Base-by-base conservation (phyloP, 495 filamentous ascomycete species). In the Neurospora terricola region DNA sequence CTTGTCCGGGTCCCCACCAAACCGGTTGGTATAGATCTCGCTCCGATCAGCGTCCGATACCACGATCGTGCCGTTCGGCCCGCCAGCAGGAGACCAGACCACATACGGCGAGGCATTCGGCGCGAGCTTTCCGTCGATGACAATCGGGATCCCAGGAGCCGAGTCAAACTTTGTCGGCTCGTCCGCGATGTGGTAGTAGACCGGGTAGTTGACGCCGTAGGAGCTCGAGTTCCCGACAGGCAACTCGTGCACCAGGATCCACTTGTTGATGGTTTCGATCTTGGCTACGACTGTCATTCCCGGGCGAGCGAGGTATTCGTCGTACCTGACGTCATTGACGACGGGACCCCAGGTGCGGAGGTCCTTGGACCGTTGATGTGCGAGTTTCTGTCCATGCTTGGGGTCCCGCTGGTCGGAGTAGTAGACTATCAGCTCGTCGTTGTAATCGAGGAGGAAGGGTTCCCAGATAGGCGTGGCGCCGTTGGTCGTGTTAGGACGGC, bases 401-500 rank as follows among this genome's bases (percentile, higher is more conserved):
- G 84, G 80, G 77, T 92, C 90, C 43, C 91, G 84, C 76, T 92
- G 90, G 76, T 93, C 91, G 5, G 90, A 88, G 80, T 92, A 93
- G 79, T 89, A 93, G 80, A 81, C 82, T 30, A 92, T 84, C 27
- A 92, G 79, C 72, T 88, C 82, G 68, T 85, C 81, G 36, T 90
- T 82, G 76, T 88, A 78, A 18, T 23, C 77, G 81, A 92, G 75
- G 23, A 92, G 78, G 77, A 89, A 91, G 0, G 91, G 91, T 79
- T 93, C 91, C 91, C 91, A 92, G 7, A 92, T 86, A 3, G 90
- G 89, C 0, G 89, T 90, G 43, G 86, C 71, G 5, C 89, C 90
- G 77, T 92, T 91, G 71, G 85, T 82, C 0, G 91, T 89, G 27
- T 81, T 75, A 0, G 90, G 88, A 59, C 83, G 82, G 16, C 90